These are phyloP conservation scores for Edaphochlamys debaryana DNA, from an alignment of 139 green algal species.

Conservation along the genomic window DNA sequence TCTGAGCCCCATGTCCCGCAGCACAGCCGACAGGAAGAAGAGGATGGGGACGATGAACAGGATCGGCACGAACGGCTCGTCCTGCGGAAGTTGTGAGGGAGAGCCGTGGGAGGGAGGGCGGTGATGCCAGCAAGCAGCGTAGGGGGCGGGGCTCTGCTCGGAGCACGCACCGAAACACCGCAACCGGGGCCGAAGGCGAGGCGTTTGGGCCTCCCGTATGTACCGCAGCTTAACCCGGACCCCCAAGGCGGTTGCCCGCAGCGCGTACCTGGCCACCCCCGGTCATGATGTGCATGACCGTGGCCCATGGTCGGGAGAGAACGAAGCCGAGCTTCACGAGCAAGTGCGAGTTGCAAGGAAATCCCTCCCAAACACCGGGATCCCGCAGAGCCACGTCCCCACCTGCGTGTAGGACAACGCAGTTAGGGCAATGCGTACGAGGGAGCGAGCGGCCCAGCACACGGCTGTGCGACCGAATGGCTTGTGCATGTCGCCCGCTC, in stretches of 20 bases:
- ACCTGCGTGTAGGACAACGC: too few relatives aligned
- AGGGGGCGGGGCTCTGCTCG: too few relatives aligned
- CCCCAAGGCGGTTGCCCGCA: too few relatives aligned
- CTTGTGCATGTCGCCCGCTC: too few relatives aligned
- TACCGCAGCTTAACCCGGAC: too few relatives aligned
- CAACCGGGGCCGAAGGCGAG: too few relatives aligned
- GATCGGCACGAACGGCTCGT: constrained; percentile 38
- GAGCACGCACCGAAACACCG: too few relatives aligned
- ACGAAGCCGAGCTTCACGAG: constrained; percentile 16
- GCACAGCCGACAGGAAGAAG: background rate
- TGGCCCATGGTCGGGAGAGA: background rate
- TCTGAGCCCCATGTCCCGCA: background rate
- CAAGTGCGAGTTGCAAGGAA: background rate
- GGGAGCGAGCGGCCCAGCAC: too few relatives aligned
- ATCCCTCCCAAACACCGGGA: background rate
- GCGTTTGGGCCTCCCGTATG: too few relatives aligned
- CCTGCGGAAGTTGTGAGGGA: background rate
- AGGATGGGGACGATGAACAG: constrained; percentile 25
- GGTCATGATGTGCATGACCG: constrained; percentile 20
- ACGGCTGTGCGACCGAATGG: too few relatives aligned
- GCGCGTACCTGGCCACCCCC: background rate
- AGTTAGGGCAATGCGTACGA: too few relatives aligned
- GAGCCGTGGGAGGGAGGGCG: background rate
- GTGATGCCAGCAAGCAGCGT: too few relatives aligned
- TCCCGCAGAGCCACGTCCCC: background rate